Evolutionary conservation across 2,329 filamentous ascomycete species (phyloP), one percentile per base, ranked within the genome.

Genomic region (Dothistroma septosporum): DNA sequence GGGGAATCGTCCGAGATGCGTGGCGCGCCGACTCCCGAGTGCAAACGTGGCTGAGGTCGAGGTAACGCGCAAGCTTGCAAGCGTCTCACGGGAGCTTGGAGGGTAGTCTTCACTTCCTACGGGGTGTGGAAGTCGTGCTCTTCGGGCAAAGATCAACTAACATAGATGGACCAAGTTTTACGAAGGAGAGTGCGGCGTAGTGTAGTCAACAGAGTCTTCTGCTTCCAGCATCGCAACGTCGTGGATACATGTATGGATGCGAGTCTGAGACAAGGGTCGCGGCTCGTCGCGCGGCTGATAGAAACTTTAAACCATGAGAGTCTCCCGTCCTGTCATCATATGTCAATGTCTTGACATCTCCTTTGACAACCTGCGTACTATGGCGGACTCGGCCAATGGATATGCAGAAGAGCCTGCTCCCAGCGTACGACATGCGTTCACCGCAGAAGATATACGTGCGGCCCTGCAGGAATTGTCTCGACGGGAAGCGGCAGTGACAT

Each of bases 371-470:
- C 28, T 21, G 50, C 10, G 37, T 12, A 22, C n/a, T 49, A 59
- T 58, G 58, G 53, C 60, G 10, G 28, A 55, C 32, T 49, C 57
- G 32, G 44, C 58, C 10, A 55, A 55, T 24, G 55, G 57, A 9
- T 49, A 53, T 46, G 24, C 12, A 14, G 21, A 48, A 22, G 10
- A 21, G 3, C 41, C 50, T 46, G n/a, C n/a, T 11, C 24, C 50
- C 1, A 56, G 54, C 70, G 81, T 94, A 71, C 86, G 85, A 77
- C 84, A 87, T 78, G 90, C 90, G 69, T 83, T 84, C 67, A 90
- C 86, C 69, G 82, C 92, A 67, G 83, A 88, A 66, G 90, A 96
- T 65, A 89, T 99, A 73, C 89, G 88, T 72, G 84, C 87, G 62
- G 87, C 89, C 57, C 85, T 99, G 66, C 82, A 85, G 48, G 81